Base-by-base conservation (phyloP, 108 stramenopile species). In the Nitzschia sp. region DNA sequence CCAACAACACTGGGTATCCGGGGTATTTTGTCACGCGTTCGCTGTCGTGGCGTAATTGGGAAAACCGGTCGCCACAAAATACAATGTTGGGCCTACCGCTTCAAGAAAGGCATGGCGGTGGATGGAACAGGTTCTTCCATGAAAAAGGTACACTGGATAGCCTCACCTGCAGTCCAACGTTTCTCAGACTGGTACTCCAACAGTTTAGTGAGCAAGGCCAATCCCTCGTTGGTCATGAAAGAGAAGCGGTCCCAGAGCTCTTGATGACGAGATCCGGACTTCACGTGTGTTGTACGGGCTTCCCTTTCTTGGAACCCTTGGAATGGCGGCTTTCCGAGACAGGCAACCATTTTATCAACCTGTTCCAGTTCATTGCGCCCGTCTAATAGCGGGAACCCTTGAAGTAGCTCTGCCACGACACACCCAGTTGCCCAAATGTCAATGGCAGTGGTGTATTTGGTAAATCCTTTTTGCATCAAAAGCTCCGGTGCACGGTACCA, bases 401-500 rank as follows among this genome's bases (percentile, higher is more conserved):
- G 65, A n/a, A 92, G 52, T 41, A 97, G 73, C 70, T 97, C 96
- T 9, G 86, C 91, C 57, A 95, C 62, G n/a, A 93, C 77, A 73
- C 94, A 95, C 1, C 96, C 96, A 0, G 81, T 76, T 10, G 82
- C 82, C 91, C 92, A 97, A 39, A 81, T 73, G 69, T 97, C 96
- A 41, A 95, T 80, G 8, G 84, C 82, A 11, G 61, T 53, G 15
- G 78, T 78, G 62, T 97, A 97, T 44, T 50, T 25, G 7, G n/a
- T 9, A 24, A 15, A 0, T 17, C 14, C 17, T 34, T 55, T 38
- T 29, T 63, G 44, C 42, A 95, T 72, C 37, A 97, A 67, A 6
- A 97, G 78, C 57, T 97, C 96, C 8, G 95, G 95, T 0, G 93
- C 82, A 21, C 96, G 89, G 63, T 97, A 97, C 96, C 96, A 97